Conservation (phyloP, 176 grass and related monocot genomes). For the Poa pratensis region DNA sequence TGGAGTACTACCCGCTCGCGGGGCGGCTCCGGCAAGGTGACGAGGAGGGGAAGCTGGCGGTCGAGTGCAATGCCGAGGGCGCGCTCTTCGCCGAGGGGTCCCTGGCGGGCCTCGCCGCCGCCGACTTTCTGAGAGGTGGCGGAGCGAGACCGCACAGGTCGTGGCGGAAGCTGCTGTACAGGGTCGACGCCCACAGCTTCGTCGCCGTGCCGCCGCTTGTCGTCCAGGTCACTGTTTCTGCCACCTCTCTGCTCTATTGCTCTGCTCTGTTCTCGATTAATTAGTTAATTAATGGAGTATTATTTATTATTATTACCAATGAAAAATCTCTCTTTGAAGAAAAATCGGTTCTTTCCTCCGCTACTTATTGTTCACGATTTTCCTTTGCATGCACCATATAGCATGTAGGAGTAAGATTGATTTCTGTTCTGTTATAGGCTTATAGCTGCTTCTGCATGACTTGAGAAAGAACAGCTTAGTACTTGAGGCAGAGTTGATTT, state of each 20-base stretch:
- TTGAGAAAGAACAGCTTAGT: background rate
- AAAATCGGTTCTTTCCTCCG: background rate
- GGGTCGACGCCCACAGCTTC: slow-evolving; percentile 67
- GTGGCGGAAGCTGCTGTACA: slow-evolving; percentile 88
- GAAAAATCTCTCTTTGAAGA: background rate
- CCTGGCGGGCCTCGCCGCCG: slow-evolving; percentile 51
- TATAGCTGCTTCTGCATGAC: background rate
- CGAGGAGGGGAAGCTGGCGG: slow-evolving; percentile 58
- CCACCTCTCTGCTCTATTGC: background rate
- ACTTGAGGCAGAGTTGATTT: background rate
- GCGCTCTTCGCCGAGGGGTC: slow-evolving; percentile 69
- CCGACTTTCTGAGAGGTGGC: slow-evolving; percentile 45
- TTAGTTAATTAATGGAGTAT: background rate
- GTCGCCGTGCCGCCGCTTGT: slow-evolving; percentile 77
- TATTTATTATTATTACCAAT: background rate
- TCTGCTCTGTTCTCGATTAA: background rate
- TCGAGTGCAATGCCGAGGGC: slow-evolving; percentile 86
- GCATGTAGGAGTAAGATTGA: background rate
- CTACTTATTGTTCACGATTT: background rate
- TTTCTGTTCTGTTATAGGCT: background rate
- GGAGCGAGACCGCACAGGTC: slow-evolving; percentile 58
- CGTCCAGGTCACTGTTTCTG: slow-evolving; percentile 48
- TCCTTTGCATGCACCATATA: background rate
- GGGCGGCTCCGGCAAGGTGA: slow-evolving; percentile 56
- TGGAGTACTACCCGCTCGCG: slow-evolving; percentile 86